Conservation (phyloP, 1,139 yeast genomes). For the Taphrina wiesneri region DNA sequence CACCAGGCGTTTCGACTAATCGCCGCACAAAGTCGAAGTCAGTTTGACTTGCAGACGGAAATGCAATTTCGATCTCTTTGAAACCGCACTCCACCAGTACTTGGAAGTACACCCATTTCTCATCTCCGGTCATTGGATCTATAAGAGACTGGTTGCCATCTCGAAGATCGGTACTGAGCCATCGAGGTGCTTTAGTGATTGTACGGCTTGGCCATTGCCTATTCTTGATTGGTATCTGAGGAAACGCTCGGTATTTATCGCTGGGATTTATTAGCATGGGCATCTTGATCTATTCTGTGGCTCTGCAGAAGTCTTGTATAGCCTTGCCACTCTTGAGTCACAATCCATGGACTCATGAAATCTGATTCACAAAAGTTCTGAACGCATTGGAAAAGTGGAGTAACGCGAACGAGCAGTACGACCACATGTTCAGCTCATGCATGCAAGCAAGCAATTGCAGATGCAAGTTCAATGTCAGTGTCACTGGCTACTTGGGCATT, state of each 20-base stretch:
- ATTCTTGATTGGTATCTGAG: slow-evolving; percentile 65
- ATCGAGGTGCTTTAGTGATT: slow-evolving; percentile 81
- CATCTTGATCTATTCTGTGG: background rate
- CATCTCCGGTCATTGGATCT: slow-evolving; percentile 91
- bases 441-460: too few relatives aligned
- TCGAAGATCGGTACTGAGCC: slow-evolving; percentile 93
- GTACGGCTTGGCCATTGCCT: slow-evolving; percentile 85
- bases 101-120: slow-evolving; percentile 83
- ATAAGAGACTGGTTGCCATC: slow-evolving; percentile 91
- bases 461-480: background rate
- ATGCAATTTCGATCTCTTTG: slow-evolving; percentile 95
- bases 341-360: background rate
- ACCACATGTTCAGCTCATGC: background rate
- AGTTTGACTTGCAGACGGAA: slow-evolving; percentile 93
- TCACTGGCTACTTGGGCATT: too few relatives aligned
- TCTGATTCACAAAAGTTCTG: background rate
- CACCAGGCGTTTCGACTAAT: slow-evolving; percentile 76
- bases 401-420: background rate
- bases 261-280: slow-evolving; percentile 72
- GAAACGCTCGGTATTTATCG: slow-evolving; percentile 68
- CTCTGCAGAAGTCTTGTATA: background rate
- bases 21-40: slow-evolving; percentile 94
- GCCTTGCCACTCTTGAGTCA: background rate
- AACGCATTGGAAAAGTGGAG: background rate
- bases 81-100: slow-evolving; percentile 87